Base-by-base conservation (phyloP, 257 asterid genomes). In the Knoxia roxburghii region DNA sequence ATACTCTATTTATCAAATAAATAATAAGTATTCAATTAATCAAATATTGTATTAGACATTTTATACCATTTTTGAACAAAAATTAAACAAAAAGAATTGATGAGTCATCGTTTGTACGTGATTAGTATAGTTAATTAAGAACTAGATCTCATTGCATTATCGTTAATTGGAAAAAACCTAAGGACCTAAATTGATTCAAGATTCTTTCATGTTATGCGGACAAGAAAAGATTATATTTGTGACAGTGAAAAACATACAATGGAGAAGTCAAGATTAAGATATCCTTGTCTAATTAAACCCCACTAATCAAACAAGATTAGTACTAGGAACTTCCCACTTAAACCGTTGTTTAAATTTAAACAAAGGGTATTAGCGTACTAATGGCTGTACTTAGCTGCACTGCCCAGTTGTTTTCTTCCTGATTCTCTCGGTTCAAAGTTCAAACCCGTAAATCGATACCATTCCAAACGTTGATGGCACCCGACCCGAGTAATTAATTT, bases 391-490 rank as follows among this genome's bases (percentile, higher is more conserved):
- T 15, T 45, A 0, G 41, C 7, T 45, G 50, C 18, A 15, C 8
- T 45, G 20, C 50, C 12, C 17, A 45, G 20, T 45, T 45, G 50
- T 45, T 46, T 46, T 46, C 6, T 20, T 13, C 48, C 10, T 13
- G 12, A 26, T 57, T 57, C 63, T 13, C 48, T 43, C 48, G 12
- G 45, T 57, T 57, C 63, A 57, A 57, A 57, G 45, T 57, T 57
- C 63, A 57, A 57, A 57, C 63, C 43, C 63, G 24, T 35, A 29
- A 57, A 57, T 57, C 63, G 41, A 57, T 57, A 56, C 40, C 40
- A 27, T 13, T 29, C 14, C 40, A 13, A 56, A 27, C 40, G 13
- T 14, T 27, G 43, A 33, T 32, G 63, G 43, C 43, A 32, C 63
- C 63, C 63, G 63, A 57, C 63, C 64, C 64, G 64, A 35, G 27